Evolutionary conservation across 176 grass and related monocot species (phyloP), one percentile per base, ranked within the genome.

Genomic region (barley (Hordeum vulgare)): DNA sequence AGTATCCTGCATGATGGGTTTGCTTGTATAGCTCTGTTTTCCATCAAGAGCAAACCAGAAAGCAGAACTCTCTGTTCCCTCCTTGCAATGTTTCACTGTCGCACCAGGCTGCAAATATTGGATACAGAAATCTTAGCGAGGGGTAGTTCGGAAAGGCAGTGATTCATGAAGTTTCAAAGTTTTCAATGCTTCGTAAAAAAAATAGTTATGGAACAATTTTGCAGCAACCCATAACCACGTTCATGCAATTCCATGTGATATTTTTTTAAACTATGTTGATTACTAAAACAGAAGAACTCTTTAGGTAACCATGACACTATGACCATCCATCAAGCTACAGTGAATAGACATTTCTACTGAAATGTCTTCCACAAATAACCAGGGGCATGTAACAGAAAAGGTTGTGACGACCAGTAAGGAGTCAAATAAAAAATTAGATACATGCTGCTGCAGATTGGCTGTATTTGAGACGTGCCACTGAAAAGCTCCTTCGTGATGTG

Each of bases 1-100:
- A 75, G 84, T 49, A 80, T 98, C 90, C 61, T 89, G 90, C 45
- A 84, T 51, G 40, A 54, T 25, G 65, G 86, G 89, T 80, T 87
- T 98, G 82, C 79, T 89, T 80, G 82, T 88, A 84, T 92, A 91
- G 70, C 74, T 91, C 90, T 98, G 92, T 86, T 98, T 98, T 74
- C 95, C 95, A 80, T 91, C 95, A 90, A 98, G 90, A 61, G 92
- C 86, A 91, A 94, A 98, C 92, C 95, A 98, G 91, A 98, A 98
- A 83, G 90, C 92, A 68, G 95, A 98, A 81, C 90, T 98, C 82
- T 98, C 95, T 34, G 95, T 91, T 77, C 95, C 95, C 85, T 98
- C 95, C 79, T 98, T 98, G 78, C 67, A 85, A 84, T 98, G 92
- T 77, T 98, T 98, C 80, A 93, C 80, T 56, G 81, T 61, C 66